phyloP scores from a whole-genome alignment of 225 moss, liverwort and hornwort species.

The Bryoerythrophyllum caledonicum region DNA sequence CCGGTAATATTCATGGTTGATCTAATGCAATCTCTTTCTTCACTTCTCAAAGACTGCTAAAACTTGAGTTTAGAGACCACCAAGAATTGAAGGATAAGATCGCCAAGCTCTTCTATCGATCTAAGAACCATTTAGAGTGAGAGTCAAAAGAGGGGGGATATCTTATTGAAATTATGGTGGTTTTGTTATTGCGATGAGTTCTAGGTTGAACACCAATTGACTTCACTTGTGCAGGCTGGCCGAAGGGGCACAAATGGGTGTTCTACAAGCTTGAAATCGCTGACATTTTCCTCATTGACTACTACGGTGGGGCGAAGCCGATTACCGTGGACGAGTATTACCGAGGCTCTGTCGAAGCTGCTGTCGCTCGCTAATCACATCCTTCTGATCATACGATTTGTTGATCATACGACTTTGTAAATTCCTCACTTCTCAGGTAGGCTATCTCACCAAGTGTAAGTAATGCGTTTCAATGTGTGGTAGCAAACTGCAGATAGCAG shows the following conservation, averaged over 20 bases:
- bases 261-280: conserved; percentile 88
- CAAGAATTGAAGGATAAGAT: too few relatives aligned
- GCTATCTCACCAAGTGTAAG: conserved; percentile 27
- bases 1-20: too few relatives aligned
- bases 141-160: too few relatives aligned
- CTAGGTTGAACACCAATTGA: background rate
- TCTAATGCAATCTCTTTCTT: too few relatives aligned
- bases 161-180: too few relatives aligned
- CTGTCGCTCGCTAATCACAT: conserved; percentile 3
- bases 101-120: too few relatives aligned
- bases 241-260: conserved; percentile 70
- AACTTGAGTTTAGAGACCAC: too few relatives aligned
- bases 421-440: conserved; percentile 2
- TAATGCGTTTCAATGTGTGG: conserved; percentile 8
- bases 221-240: conserved; percentile 67
- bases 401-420: conserved; percentile 13
- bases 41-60: too few relatives aligned
- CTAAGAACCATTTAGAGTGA: too few relatives aligned
- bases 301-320: conserved; percentile 84
- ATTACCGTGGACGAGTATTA: conserved; percentile 79
- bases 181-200: background rate
- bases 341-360: conserved; percentile 18
- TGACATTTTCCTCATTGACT: conserved; percentile 83
- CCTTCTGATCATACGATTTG: background rate
- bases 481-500: conserved; percentile 10